Base-by-base conservation (phyloP, 2,329 filamentous ascomycete species). In the Aotearoamyces nothofagi region DNA sequence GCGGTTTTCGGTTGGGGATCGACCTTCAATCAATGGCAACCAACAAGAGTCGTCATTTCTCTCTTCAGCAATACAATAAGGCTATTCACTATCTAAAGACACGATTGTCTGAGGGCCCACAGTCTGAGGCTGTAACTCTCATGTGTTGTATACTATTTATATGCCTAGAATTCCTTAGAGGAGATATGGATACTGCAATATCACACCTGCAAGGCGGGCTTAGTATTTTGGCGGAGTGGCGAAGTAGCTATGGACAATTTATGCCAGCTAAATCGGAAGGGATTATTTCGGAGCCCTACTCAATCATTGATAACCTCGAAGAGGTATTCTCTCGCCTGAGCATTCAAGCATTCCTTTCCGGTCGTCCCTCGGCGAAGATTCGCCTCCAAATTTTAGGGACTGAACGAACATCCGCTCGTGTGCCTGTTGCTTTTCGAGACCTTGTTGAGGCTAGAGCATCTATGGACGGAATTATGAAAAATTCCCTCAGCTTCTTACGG, bases 1-100 rank as follows among this genome's bases (percentile, higher is more conserved):
- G n/a, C n/a, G n/a, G n/a, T n/a, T n/a, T n/a, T n/a, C n/a, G n/a
- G n/a, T n/a, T n/a, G n/a, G n/a, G n/a, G n/a, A n/a, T n/a, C n/a
- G n/a, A n/a, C n/a, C n/a, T n/a, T n/a, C n/a, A n/a, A n/a, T n/a
- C n/a, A n/a, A n/a, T n/a, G n/a, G n/a, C n/a, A n/a, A 24, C 3
- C 28, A 43, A 9, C 11, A 44, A 44, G 5, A 29, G 17, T 9
- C 10, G 11, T 9, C 16, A 22, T 12, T 17, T 29, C 10, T n/a
- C 22, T 11, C n/a, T 24, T 24, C 11, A 12, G 14, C 14, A n/a
- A 13, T 24, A 24, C 22, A 24, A 13, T 13, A 24, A 24, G 22
- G 22, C 22, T 12, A 24, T 24, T n/a, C 22, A 24, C 14, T 40
- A 11, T 26, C 27, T 23, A 27, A 33, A 32, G 14, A 15, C 29